Evolutionary conservation across 495 filamentous ascomycete species (phyloP).

Genomic region (Aspergillus indologenus): DNA sequence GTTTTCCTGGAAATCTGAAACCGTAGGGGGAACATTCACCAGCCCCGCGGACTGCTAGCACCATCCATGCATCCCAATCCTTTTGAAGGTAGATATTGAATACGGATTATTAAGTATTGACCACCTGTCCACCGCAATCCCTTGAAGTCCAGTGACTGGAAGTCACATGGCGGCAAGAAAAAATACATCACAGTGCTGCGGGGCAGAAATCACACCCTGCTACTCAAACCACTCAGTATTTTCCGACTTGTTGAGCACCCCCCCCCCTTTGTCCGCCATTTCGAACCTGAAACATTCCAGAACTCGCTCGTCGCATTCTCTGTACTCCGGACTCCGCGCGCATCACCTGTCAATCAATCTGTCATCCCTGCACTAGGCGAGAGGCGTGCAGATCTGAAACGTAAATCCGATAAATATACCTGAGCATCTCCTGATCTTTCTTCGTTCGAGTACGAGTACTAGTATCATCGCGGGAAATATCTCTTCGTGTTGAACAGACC

Average conservation of each 20-base stretch:
- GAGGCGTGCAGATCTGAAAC: not conserved
- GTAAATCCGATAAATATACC: not conserved
- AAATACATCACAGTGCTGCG: too few relatives aligned
- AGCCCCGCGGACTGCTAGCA: too few relatives aligned
- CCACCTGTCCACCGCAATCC: not conserved
- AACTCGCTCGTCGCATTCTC: not conserved
- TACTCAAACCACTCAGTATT: too few relatives aligned
- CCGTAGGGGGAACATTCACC: not conserved
- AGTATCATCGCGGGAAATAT: not conserved
- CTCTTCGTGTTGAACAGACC: not conserved
- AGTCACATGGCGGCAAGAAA: too few relatives aligned
- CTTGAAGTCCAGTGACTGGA: too few relatives aligned
- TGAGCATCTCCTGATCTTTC: not conserved
- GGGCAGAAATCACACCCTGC: not conserved
- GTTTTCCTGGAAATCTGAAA: slow-evolving; percentile 12
- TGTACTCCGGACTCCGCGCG: not conserved
- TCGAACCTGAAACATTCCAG: not conserved
- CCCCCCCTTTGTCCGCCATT: not conserved
- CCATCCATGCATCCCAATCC: not conserved
- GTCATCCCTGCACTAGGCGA: too few relatives aligned
- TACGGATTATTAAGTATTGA: not conserved
- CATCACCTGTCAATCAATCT: too few relatives aligned
- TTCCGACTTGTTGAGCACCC: too few relatives aligned
- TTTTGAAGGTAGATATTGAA: not conserved
- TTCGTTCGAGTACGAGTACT: too few relatives aligned